phyloP scores from a whole-genome alignment of 176 grass and related monocot species.

The Raddia guianensis region DNA sequence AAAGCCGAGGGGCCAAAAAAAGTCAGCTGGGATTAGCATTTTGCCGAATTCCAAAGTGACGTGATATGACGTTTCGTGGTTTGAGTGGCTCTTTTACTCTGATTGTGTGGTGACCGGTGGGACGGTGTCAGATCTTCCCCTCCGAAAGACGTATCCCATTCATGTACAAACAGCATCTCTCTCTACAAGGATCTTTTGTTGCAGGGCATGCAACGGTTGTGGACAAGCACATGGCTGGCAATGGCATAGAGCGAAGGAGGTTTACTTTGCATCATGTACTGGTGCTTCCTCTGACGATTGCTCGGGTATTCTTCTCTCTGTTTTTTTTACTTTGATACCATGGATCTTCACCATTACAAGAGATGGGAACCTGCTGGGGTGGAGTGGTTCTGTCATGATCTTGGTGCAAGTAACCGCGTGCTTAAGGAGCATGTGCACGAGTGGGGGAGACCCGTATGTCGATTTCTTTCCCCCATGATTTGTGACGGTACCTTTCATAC shows the following conservation, averaged over 20 bases:
- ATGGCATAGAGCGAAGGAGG: not conserved
- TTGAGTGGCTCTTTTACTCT: constrained; percentile 34
- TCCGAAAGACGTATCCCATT: constrained; percentile 30
- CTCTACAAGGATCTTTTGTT: constrained; percentile 11
- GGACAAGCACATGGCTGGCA: not conserved
- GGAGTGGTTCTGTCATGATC: not conserved
- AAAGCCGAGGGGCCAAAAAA: constrained; percentile 5
- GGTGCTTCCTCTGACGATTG: not conserved
- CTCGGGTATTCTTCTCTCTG: not conserved
- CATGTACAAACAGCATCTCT: not conserved
- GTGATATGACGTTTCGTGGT: constrained; percentile 24
- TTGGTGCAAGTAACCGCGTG: constrained; percentile 14
- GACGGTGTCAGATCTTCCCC: constrained; percentile 20
- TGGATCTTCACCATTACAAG: not conserved
- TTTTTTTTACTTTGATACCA: not conserved
- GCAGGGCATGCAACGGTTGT: not conserved
- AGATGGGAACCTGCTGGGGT: not conserved
- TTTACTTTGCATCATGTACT: not conserved
- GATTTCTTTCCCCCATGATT: not conserved
- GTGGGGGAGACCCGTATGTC: not conserved
- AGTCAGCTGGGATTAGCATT: constrained; percentile 27
- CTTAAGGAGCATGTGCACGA: not conserved
- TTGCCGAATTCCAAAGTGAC: constrained; percentile 23
- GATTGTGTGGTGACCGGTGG: not conserved
- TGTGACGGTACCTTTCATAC: constrained; percentile 23